Base-by-base conservation (phyloP, 1,139 yeast species). In the Entelexis paramagnoliae region DNA sequence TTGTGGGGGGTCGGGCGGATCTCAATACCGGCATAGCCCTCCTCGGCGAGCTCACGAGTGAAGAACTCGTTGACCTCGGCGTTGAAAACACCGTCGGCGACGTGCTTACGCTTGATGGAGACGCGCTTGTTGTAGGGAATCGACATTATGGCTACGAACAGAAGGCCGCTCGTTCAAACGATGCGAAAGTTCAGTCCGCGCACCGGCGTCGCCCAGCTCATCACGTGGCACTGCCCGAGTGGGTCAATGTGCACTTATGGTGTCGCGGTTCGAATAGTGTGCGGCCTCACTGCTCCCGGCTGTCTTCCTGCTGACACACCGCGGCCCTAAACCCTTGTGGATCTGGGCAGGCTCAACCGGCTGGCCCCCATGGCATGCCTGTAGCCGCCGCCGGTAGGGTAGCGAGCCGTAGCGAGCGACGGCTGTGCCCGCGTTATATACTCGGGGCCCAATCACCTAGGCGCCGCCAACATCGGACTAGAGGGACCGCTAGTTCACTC, bases 71-170 rank as follows among this genome's bases (percentile, higher is more conserved):
- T 91, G 73, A 91, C 80, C 80, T 91, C 99, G 77, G 99, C 99
- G 94, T 83, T 91, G 83, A 91, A 87, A 71, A 91, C 99, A 86
- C 99, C 99, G 81, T 91, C 99, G 76, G 96, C 96, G 75, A 89
- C 96, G 69, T 68, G 72, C 70, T 68, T 69, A 65, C 73, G 68
- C 71, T 70, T 71, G 61, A 65, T 65, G 51, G 73, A 70, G 58
- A 69, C 68, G 64, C 61, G 44, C 51, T 42, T 51, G 51, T 22
- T 46, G 52, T 53, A 53, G 62, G 58, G 63, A 30, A 55, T 49
- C 43, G 56, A 53, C 63, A 51, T 59, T 17, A 9, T 48, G 29
- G 36, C 35, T 42, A 32, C 46, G 4, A 17, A 19, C 46, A 5
- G 20, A 30, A 20, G 16, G 36, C 17, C 9, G 24, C 19, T 11